Evolutionary conservation across 2,329 filamentous ascomycete genomes (phyloP).

Genomic region (Chaetoscypha palmicola): DNA sequence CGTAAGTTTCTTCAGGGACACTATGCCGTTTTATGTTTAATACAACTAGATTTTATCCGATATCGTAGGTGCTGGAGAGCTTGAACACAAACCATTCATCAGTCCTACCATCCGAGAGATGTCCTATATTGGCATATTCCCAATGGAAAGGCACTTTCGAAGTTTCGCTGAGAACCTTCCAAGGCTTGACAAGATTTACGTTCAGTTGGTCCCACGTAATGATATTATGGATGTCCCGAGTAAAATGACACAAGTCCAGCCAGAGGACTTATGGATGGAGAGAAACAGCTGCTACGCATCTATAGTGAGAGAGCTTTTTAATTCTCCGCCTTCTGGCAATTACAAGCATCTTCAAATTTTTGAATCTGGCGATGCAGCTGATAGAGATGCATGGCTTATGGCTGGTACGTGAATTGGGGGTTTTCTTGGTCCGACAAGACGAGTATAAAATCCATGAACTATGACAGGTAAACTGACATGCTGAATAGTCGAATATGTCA

Average conservation of each 20-base stretch:
- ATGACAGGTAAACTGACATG: neutral
- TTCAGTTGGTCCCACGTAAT: constrained; percentile 42
- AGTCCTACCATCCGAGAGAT: constrained; percentile 41
- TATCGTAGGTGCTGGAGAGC: constrained; percentile 39
- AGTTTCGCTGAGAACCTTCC: constrained; percentile 42
- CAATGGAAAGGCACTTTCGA: constrained; percentile 54
- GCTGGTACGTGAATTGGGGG: constrained; percentile 20
- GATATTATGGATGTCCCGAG: constrained; percentile 31
- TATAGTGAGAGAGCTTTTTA: constrained; percentile 27
- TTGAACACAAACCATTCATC: constrained; percentile 33
- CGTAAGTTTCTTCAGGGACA: constrained; percentile 5
- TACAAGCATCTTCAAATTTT: constrained; percentile 42
- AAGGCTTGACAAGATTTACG: constrained; percentile 44
- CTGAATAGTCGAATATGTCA: constrained; percentile 33
- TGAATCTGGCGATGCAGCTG: constrained; percentile 42
- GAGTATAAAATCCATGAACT: neutral
- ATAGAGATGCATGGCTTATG: constrained; percentile 41
- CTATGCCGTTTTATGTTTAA: constrained; percentile 6
- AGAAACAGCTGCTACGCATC: constrained; percentile 28
- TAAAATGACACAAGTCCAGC: constrained; percentile 25
- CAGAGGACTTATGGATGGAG: constrained; percentile 28
- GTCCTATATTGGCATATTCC: constrained; percentile 60
- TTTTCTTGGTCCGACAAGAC: neutral
- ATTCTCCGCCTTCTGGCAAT: constrained; percentile 26
- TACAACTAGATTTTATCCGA: constrained; percentile 48